These are phyloP conservation scores for Stentor coeruleus DNA, from an alignment of 73 alveolate genomes.

Conservation along the genomic window DNA sequence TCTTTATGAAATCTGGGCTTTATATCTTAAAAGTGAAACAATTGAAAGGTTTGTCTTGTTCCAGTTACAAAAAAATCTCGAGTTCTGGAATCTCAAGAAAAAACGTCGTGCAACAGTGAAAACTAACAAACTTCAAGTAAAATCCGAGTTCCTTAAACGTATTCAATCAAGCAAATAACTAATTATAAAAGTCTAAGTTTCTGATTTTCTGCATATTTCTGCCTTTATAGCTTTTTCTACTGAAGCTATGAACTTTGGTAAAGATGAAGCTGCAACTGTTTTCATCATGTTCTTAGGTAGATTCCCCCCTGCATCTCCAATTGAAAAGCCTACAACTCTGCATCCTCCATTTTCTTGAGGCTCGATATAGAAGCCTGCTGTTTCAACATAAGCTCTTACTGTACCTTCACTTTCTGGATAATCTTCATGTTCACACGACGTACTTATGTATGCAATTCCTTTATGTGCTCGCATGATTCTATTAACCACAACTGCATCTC, in stretches of 20 bases:
- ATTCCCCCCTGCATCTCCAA: constrained; percentile 9
- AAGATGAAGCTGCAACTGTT: not conserved
- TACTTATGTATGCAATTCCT: not conserved
- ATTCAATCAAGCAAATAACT: no score
- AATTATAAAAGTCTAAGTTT: no score
- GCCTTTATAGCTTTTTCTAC: not conserved
- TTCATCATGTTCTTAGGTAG: not conserved
- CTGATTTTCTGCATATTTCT: not conserved
- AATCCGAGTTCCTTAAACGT: no score
- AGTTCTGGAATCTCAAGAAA: no score
- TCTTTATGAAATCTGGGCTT: no score
- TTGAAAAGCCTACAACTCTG: not conserved
- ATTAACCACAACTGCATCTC: not conserved
- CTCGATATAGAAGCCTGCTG: not conserved
- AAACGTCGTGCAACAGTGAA: no score
- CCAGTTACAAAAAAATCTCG: no score
- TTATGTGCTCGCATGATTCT: constrained; percentile 5
- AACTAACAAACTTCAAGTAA: no score
- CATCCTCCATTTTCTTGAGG: not conserved
- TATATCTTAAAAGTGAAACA: no score
- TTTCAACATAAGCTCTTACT: constrained; percentile 6
- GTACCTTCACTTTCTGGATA: not conserved
- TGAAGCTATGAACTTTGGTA: not conserved
- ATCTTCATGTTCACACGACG: not conserved
- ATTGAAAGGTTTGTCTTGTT: no score